Percentiles rank a stretch among this genome's conserved stretches.
These are phyloP conservation scores for Solanum neorickii DNA, from an alignment of 257 asterid genomes.

Conservation along the genomic window DNA sequence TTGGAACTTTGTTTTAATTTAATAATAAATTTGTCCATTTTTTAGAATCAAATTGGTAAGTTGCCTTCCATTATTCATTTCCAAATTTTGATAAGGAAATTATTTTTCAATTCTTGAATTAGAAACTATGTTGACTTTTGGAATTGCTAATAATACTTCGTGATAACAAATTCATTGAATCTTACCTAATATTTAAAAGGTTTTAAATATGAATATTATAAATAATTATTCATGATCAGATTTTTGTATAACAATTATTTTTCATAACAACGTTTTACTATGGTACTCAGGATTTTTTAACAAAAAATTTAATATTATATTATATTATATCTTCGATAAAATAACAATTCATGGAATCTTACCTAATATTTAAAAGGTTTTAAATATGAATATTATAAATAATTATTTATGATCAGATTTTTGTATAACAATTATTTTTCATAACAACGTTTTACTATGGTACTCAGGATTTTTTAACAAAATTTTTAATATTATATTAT, in stretches of 20 bases:
- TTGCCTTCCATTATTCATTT: not conserved
- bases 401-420: too few relatives aligned
- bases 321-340: too few relatives aligned
- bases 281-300: too few relatives aligned
- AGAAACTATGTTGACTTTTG: not conserved
- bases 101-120: not conserved
- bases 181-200: not conserved
- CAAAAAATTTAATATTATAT: too few relatives aligned
- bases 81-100: not conserved
- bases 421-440: too few relatives aligned
- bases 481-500: too few relatives aligned
- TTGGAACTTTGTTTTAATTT: not conserved
- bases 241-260: too few relatives aligned
- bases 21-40: not conserved
- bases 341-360: not conserved
- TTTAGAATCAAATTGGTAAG: not conserved
- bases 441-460: too few relatives aligned
- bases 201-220: not conserved
- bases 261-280: too few relatives aligned
- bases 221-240: too few relatives aligned
- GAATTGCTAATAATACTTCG: not conserved
- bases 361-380: not conserved
- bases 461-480: too few relatives aligned
- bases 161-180: not conserved
- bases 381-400: not conserved